Base-by-base conservation (phyloP, 2,329 filamentous ascomycete genomes). In the Stagonosporopsis chrysanthemi region DNA sequence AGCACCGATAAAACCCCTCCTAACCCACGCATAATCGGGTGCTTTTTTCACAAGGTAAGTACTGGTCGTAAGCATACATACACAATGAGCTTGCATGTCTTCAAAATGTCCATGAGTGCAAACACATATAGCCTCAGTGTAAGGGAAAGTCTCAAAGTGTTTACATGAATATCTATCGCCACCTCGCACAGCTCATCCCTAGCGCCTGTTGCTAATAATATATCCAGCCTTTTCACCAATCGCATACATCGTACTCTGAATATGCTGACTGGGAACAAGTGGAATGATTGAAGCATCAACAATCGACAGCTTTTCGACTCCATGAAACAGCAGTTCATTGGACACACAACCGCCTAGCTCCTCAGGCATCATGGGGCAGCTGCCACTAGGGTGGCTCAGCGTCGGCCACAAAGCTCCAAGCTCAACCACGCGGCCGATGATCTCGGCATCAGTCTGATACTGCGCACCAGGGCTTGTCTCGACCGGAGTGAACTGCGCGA, bases 181-280 rank as follows among this genome's bases (percentile, higher is more conserved):
- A 3, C 17, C 3, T 9, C 3, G 6, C 17, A 11, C 19, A 19
- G 39, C 19, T 14, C 22, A 4, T 14, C 31, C 31, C 6, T 60
- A 65, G 11, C 52, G 35, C 35, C 63, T 62, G n/a, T 55, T 62
- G 48, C 65, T 71, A 23, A 75, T 74, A 2, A 75, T 65, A 45
- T 70, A 52, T 8, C 65, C 71, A 44, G 72, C 73, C 60, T 73
- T 75, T 60, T 75, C 73, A 11, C 67, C 68, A 22, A 75, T 55
- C 26, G 69, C 72, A 53, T 74, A 75, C 60, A 74, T 69, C 0
- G 70, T 72, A 2, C 70, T 60, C 47, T 75, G 72, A n/a, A 74
- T 65, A 45, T 74, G 71, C 56, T 69, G 67, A 5, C 59, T 60
- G 2, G 72, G 71, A 35, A 73, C 64, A 11, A 75, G 53, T n/a